Evolutionary conservation across 2,329 filamentous ascomycete genomes (phyloP).

Genomic region (Cladosporium sp.): DNA sequence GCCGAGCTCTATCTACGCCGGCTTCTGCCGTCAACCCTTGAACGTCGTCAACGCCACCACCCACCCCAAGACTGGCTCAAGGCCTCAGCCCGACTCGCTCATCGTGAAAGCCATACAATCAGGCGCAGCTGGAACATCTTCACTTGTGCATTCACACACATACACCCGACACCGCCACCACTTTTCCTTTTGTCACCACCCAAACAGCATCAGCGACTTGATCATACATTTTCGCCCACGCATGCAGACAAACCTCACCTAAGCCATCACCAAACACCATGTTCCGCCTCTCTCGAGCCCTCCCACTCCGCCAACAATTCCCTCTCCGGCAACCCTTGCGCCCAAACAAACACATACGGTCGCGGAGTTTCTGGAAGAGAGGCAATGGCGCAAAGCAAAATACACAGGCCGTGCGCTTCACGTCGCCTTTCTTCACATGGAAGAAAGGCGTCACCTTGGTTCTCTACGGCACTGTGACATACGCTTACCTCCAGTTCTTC

Average conservation of each 20-base stretch:
- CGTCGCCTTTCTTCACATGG: slow-evolving; percentile 12
- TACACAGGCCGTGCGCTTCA: slow-evolving; percentile 13
- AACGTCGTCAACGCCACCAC: slow-evolving; percentile 3
- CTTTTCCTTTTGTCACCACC: slow-evolving; percentile 9
- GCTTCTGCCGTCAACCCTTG: too few species aligned
- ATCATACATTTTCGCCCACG: neutral
- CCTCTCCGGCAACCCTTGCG: slow-evolving; percentile 2
- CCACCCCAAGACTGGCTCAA: neutral
- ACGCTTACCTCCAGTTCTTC: slow-evolving; percentile 22
- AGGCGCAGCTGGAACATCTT: too few species aligned
- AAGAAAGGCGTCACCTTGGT: slow-evolving; percentile 8
- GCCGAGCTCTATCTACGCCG: too few species aligned
- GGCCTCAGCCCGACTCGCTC: too few species aligned
- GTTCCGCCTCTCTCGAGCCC: slow-evolving; percentile 11
- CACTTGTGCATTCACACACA: neutral
- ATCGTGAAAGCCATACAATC: too few species aligned
- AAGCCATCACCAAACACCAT: neutral
- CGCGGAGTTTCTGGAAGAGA: neutral
- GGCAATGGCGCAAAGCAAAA: neutral
- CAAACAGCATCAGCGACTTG: neutral
- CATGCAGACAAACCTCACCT: slow-evolving; percentile 1
- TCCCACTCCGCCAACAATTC: slow-evolving; percentile 6
- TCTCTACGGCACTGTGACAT: slow-evolving; percentile 7
- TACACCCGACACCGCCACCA: neutral
- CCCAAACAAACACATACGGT: neutral